A percentile compares a stretch with the other conserved stretches of the same genome.
Evolutionary conservation across 164 flowering plant species (phyloP).

Genomic region (Magnolia kwangsiensis): DNA sequence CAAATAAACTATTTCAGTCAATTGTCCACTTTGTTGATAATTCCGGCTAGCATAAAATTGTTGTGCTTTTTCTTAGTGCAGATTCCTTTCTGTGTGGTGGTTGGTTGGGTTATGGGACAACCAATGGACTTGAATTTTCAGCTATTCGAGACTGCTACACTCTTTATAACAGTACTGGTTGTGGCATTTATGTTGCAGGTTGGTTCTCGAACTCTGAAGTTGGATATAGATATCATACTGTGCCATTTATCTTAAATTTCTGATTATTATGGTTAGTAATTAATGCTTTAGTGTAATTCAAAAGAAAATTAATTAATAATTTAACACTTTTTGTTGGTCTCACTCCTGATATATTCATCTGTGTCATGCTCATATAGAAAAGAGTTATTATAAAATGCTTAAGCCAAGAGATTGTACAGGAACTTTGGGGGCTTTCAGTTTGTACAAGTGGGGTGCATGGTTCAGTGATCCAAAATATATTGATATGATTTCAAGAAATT

Average conservation of each 20-base stretch:
- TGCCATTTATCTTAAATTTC: not conserved
- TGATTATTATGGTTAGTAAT: too few relatives aligned
- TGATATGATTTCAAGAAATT: too few relatives aligned
- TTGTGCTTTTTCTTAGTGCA: conserved; percentile 26
- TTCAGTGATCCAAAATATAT: too few relatives aligned
- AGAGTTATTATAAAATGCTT: too few relatives aligned
- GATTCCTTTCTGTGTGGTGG: conserved; percentile 79
- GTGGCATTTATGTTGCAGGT: conserved; percentile 84
- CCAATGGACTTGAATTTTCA: conserved; percentile 75
- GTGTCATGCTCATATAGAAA: too few relatives aligned
- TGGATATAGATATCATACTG: not conserved
- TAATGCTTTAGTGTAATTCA: too few relatives aligned
- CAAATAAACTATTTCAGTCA: not conserved
- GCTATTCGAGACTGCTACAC: conserved; percentile 73
- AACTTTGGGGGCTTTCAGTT: too few relatives aligned
- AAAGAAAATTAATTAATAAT: too few relatives aligned
- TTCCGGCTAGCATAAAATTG: not conserved
- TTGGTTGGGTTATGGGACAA: conserved; percentile 66
- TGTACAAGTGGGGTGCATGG: too few relatives aligned
- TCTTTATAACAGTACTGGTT: conserved; percentile 64
- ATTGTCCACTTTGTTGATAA: not conserved
- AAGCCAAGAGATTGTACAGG: too few relatives aligned
- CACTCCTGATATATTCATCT: not conserved
- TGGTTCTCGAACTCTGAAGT: conserved; percentile 6
- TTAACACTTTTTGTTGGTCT: not conserved